Evolutionary conservation across 768 basidiomycete species (phyloP), one percentile per base, ranked within the genome.

Genomic region (Amylocystis lapponica): DNA sequence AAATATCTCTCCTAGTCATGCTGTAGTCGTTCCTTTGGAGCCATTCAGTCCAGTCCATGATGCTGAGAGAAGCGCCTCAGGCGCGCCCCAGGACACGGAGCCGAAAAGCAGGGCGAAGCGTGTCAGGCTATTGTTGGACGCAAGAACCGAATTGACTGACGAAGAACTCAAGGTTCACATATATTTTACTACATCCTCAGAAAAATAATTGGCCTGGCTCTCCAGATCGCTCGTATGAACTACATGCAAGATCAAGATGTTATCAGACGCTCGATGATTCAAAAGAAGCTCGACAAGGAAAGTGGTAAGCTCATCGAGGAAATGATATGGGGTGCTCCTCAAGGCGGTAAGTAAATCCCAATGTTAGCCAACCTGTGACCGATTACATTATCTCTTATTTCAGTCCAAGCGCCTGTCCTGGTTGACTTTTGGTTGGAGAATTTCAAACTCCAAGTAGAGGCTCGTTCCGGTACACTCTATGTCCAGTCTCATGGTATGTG

Each of bases 131-230:
- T 64, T 86, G 3, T 60, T 91, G 6, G 89, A 92, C 59, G 64
- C 72, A 4, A 72, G 86, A 47, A 92, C 80, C 5, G 89, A 92
- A 57, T 64, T 92, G 27, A 86, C 87, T 4, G 86, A 90, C 46
- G 82, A 86, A 3, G 86, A 92, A 62, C 67, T 92, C 33, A 84
- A 82, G 69, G 89, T 79, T 35, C 35, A 37, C 17, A 21, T 21
- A 13, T 25, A 4, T 13, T 38, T 7, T 6, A 12, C 20, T 4
- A 29, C 25, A 23, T 31, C 5, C 13, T 12, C n/a, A n/a, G n/a
- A 14, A 7, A 47, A 30, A 2, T 33, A 27, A 42, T 39, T 48
- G 12, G 39, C 44, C 14, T 27, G 27, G 33, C 16, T 26, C 1
- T 12, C 37, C 39, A 86, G 83, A 62, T 69, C 45, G 78, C 83